Percentiles rank a stretch among this genome's conserved stretches.
These are phyloP conservation scores for Calcarisporium arbuscula DNA, from an alignment of 2,329 filamentous ascomycete species.

Conservation along the genomic window DNA sequence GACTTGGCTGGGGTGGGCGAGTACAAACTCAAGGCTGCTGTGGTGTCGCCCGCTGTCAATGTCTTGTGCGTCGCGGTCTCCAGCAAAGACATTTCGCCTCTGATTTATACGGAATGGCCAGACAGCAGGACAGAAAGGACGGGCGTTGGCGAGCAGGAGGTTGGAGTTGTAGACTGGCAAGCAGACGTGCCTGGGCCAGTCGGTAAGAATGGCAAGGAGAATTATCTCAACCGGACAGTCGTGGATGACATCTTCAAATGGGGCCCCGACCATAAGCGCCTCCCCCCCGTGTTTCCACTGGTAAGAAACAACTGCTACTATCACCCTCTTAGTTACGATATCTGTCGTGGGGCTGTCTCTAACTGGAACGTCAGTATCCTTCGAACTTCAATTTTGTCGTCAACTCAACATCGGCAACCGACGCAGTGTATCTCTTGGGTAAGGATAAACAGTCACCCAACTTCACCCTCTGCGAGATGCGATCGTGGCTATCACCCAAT, in stretches of 20 bases:
- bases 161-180: constrained; percentile 29
- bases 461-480: constrained; percentile 64
- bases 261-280: constrained; percentile 44
- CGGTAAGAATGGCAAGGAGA: constrained; percentile 14
- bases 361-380: constrained; percentile 53
- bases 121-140: constrained; percentile 26
- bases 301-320: too few species aligned
- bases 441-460: constrained; percentile 34
- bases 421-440: constrained; percentile 61
- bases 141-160: constrained; percentile 25
- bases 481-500: constrained; percentile 54
- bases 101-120: constrained; percentile 60
- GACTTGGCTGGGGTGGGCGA: constrained; percentile 60
- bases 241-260: constrained; percentile 69
- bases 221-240: constrained; percentile 48
- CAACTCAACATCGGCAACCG: constrained; percentile 39
- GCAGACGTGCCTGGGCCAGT: constrained; percentile 27
- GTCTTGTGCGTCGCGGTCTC: constrained; percentile 66
- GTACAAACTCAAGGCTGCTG: constrained; percentile 61
- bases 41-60: constrained; percentile 65
- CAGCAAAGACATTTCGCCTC: constrained; percentile 49
- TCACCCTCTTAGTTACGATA: too few species aligned
- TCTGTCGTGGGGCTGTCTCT: too few species aligned
- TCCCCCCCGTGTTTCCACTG: constrained; percentile 46
- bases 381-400: constrained; percentile 59